Percentiles rank a stretch among this genome's conserved stretches.
These are phyloP conservation scores for Colletotrichum liriopes DNA, from an alignment of 2,329 filamentous ascomycete genomes.

Conservation along the genomic window DNA sequence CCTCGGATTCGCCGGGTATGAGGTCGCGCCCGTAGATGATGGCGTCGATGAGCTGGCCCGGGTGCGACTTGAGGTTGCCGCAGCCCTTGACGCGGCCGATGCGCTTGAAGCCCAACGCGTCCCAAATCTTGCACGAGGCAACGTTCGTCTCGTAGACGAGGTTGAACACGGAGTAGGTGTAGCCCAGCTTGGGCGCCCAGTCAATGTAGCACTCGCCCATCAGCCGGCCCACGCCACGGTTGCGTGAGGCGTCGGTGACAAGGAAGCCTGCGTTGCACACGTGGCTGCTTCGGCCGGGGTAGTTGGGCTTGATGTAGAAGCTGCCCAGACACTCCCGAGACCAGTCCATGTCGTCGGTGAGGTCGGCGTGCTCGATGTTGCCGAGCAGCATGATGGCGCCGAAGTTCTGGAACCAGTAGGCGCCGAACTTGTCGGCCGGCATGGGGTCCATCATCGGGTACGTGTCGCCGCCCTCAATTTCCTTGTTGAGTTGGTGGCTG, in stretches of 20 bases:
- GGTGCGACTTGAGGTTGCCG: slow-evolving; percentile 79
- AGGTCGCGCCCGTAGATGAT: slow-evolving; percentile 83
- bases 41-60: slow-evolving; percentile 79
- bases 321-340: slow-evolving; percentile 86
- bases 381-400: slow-evolving; percentile 90
- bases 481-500: slow-evolving; percentile 87
- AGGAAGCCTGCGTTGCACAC: slow-evolving; percentile 89
- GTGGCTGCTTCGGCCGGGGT: slow-evolving; percentile 91
- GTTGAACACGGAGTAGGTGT: slow-evolving; percentile 95
- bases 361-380: slow-evolving; percentile 75
- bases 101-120: slow-evolving; percentile 91
- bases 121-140: slow-evolving; percentile 91
- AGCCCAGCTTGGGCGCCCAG: slow-evolving; percentile 85
- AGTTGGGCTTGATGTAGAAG: slow-evolving; percentile 96
- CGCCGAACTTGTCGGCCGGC: slow-evolving; percentile 80
- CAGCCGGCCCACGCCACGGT: slow-evolving; percentile 81
- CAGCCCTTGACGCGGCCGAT: slow-evolving; percentile 86
- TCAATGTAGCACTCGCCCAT: slow-evolving; percentile 85
- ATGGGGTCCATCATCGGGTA: slow-evolving; percentile 90
- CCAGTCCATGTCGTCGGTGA: slow-evolving; percentile 79
- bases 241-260: slow-evolving; percentile 80
- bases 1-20: slow-evolving; percentile 72
- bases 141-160: slow-evolving; percentile 95
- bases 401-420: slow-evolving; percentile 94
- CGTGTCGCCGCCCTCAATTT: slow-evolving; percentile 93